Evolutionary conservation across 1,284 basidiomycete species (phyloP).

Genomic region (Boletus smithii): DNA sequence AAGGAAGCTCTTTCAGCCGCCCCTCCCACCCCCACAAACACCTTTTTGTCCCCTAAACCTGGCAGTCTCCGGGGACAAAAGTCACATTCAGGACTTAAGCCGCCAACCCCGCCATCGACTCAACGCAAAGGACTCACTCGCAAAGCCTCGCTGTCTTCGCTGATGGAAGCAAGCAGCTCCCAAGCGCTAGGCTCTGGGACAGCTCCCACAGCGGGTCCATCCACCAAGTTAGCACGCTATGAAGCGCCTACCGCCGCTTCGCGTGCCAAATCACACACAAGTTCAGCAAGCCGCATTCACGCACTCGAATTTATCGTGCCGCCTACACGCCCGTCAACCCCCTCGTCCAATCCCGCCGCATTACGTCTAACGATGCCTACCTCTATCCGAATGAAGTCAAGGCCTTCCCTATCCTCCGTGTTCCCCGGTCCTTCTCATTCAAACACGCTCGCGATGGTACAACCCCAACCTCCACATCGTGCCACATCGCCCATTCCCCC

Average conservation of each 20-base stretch:
- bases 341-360: conserved; percentile 68
- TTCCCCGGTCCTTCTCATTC: conserved; percentile 50
- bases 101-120: conserved; percentile 58
- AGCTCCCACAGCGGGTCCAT: conserved; percentile 33
- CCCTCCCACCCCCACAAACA: conserved; percentile 43
- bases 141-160: conserved; percentile 72
- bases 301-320: conserved; percentile 64
- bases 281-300: conserved; percentile 56
- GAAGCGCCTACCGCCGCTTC: conserved; percentile 76
- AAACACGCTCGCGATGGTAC: conserved; percentile 24
- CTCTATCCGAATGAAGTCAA: conserved; percentile 62
- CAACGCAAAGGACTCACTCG: conserved; percentile 55
- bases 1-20: conserved; percentile 52
- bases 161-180: conserved; percentile 57
- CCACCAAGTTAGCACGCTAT: conserved; percentile 52
- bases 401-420: conserved; percentile 69
- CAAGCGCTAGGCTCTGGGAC: conserved; percentile 55
- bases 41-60: conserved; percentile 63
- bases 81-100: conserved; percentile 74
- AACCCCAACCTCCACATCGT: conserved; percentile 34
- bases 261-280: conserved; percentile 66
- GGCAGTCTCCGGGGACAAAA: conserved; percentile 75
- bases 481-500: conserved; percentile 56
- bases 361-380: conserved; percentile 86
- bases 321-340: conserved; percentile 72